Conservation (phyloP, 2,329 filamentous ascomycete species). For the Colletotrichum zoysiae region DNA sequence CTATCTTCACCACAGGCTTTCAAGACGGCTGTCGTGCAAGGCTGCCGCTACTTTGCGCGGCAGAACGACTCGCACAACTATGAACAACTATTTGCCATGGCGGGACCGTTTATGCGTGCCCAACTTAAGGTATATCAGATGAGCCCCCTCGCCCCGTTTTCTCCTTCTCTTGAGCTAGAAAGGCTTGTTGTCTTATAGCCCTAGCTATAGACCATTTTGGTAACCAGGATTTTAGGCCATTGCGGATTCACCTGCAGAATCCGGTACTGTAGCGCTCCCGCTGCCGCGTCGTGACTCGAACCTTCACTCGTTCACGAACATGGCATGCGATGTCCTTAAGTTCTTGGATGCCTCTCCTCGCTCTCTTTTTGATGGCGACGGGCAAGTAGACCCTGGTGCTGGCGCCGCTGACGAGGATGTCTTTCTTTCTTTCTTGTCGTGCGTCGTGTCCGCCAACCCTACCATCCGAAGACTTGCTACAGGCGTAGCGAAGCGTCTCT, state of each 20-base stretch:
- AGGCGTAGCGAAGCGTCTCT: slow-evolving; percentile 62
- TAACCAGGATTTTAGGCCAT: slow-evolving; percentile 50
- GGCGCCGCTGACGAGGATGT: slow-evolving; percentile 52
- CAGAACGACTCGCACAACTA: slow-evolving; percentile 63
- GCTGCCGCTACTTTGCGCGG: slow-evolving; percentile 72
- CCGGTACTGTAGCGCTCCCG: slow-evolving; percentile 48
- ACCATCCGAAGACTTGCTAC: slow-evolving; percentile 62
- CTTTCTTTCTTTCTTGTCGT: slow-evolving; percentile 66
- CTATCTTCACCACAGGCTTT: slow-evolving; percentile 69
- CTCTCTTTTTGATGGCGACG: slow-evolving; percentile 58
- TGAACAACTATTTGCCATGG: slow-evolving; percentile 66
- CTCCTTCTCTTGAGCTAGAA: no score
- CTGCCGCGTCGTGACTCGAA: slow-evolving; percentile 57
- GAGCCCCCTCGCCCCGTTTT: background rate
- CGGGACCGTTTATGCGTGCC: slow-evolving; percentile 67
- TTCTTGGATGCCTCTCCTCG: slow-evolving; percentile 67
- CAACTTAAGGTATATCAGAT: slow-evolving; percentile 65
- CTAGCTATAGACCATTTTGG: background rate
- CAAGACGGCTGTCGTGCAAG: slow-evolving; percentile 73
- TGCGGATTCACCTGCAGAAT: slow-evolving; percentile 54
- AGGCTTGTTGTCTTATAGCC: background rate
- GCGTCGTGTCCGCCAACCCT: slow-evolving; percentile 65
- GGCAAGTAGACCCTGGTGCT: slow-evolving; percentile 12
- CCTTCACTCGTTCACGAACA: slow-evolving; percentile 52
- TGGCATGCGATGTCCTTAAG: slow-evolving; percentile 66